Conservation (phyloP, 139 green algal genomes). For the Chlorella sp. region DNA sequence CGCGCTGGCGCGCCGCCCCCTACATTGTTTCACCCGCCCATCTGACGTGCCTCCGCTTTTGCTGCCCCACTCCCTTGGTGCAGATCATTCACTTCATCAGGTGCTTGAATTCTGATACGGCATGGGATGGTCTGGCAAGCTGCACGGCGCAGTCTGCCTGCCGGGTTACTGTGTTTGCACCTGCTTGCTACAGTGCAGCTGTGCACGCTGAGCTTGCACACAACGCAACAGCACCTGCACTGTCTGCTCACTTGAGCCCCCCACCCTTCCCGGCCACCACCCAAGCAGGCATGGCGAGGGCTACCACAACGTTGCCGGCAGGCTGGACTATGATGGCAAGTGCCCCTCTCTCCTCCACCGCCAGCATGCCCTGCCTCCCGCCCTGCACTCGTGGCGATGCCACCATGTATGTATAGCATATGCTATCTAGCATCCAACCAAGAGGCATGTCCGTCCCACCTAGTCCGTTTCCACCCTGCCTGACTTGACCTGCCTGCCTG, state of each 20-base stretch:
- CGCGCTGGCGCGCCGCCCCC: background rate
- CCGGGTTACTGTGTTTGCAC: too few species aligned
- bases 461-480: background rate
- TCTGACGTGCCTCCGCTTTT: background rate
- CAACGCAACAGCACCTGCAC: too few species aligned
- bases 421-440: background rate
- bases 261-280: background rate
- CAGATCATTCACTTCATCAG: slow-evolving; percentile 62
- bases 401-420: too few species aligned
- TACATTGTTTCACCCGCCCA: background rate
- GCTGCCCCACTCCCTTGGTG: background rate
- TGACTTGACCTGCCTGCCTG: background rate
- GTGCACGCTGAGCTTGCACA: too few species aligned
- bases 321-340: slow-evolving; percentile 19
- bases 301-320: slow-evolving; percentile 70
- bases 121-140: too few species aligned
- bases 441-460: background rate
- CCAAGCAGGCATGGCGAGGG: slow-evolving; percentile 34
- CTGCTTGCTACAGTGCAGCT: too few species aligned
- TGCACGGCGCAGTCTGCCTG: too few species aligned
- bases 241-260: too few species aligned
- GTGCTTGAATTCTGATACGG: background rate
- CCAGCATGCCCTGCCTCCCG: background rate
- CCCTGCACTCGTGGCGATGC: too few species aligned
- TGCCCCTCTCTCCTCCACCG: too few species aligned